Conservation (phyloP, 164 flowering plant genomes). For the Sextonia rubra region DNA sequence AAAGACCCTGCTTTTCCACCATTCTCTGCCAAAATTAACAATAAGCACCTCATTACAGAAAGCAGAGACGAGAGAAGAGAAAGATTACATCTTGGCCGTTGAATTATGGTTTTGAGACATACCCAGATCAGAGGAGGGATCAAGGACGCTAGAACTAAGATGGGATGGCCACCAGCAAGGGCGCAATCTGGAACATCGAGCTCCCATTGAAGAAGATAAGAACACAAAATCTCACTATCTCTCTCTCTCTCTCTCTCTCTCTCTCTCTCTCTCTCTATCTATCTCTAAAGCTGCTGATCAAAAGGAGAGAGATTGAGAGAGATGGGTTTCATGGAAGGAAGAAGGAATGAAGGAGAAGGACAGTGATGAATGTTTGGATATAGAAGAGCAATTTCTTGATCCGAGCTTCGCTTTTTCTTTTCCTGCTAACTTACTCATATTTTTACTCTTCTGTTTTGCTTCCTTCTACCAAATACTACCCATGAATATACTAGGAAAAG, state of each 20-base stretch:
- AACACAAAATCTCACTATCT: no score
- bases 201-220: conserved; percentile 52
- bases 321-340: neutral
- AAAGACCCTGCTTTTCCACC: conserved; percentile 33
- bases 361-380: neutral
- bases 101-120: neutral
- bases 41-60: neutral
- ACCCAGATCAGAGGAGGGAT: conserved; percentile 53
- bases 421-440: no score
- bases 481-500: no score
- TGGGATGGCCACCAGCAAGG: conserved; percentile 72
- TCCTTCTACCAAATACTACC: no score
- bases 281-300: neutral
- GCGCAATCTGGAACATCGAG: conserved; percentile 63
- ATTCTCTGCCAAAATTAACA: conserved; percentile 31
- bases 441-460: no score
- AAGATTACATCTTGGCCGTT: neutral
- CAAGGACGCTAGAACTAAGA: conserved; percentile 48
- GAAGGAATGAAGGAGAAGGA: neutral
- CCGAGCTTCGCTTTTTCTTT: neutral
- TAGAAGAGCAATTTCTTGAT: conserved; percentile 2
- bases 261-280: neutral
- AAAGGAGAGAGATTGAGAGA: neutral
- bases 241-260: neutral
- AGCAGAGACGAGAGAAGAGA: neutral